Evolutionary conservation across 1,284 basidiomycete genomes (phyloP).

Genomic region (Ceratobasidium sp.): DNA sequence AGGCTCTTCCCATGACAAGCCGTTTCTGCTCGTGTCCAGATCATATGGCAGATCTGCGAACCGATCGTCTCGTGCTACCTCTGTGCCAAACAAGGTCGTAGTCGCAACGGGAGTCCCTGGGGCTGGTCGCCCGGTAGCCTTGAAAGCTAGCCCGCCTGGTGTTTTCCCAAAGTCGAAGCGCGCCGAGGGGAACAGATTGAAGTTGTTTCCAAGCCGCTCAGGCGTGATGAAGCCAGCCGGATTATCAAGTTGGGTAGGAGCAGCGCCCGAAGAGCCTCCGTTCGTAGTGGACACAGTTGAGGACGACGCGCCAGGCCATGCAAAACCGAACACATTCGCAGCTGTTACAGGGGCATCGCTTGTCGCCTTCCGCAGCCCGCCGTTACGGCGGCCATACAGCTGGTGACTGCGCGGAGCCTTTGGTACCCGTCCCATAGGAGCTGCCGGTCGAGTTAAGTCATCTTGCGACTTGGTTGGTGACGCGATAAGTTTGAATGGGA

Average conservation of each 20-base stretch:
- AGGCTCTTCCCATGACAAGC: slow-evolving; percentile 37
- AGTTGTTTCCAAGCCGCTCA: slow-evolving; percentile 27
- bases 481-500: slow-evolving; percentile 29
- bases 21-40: slow-evolving; percentile 17
- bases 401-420: slow-evolving; percentile 22
- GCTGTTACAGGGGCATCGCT: slow-evolving; percentile 9
- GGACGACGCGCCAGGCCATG: slow-evolving; percentile 11
- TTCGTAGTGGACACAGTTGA: neutral
- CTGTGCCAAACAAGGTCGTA: slow-evolving; percentile 39
- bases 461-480: slow-evolving; percentile 23
- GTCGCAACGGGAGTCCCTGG: slow-evolving; percentile 36
- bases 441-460: slow-evolving; percentile 1
- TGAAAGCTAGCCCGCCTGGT: slow-evolving; percentile 37
- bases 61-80: slow-evolving; percentile 33
- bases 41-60: slow-evolving; percentile 44
- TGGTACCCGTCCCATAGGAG: slow-evolving; percentile 19
- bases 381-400: slow-evolving; percentile 3
- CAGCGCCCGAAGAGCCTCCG: neutral
- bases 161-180: slow-evolving; percentile 31
- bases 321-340: slow-evolving; percentile 24
- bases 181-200: slow-evolving; percentile 26
- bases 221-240: slow-evolving; percentile 32
- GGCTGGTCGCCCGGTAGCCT: slow-evolving; percentile 30
- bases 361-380: neutral
- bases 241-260: slow-evolving; percentile 6